These are phyloP conservation scores for Echinosophora koreensis DNA, from an alignment of 306 rosid species.

Conservation along the genomic window DNA sequence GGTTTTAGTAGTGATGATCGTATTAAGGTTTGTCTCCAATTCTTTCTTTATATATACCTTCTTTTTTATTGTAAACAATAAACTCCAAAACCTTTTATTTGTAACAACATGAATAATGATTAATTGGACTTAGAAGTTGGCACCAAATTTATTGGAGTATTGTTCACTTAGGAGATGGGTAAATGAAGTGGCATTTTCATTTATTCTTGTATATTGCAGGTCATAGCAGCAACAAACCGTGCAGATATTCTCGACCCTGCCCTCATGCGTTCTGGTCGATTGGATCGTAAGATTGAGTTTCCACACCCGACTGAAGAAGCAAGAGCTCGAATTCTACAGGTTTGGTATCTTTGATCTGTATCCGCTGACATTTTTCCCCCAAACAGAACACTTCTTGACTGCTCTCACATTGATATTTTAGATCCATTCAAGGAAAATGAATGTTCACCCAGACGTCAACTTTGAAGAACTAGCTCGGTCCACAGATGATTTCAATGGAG, in stretches of 20 bases:
- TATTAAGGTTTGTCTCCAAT: conserved; percentile 73
- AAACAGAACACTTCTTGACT: conserved; percentile 15
- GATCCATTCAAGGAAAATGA: conserved; percentile 98
- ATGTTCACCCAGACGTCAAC: conserved; percentile 91
- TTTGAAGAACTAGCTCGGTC: conserved; percentile 96
- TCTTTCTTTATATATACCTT: not conserved
- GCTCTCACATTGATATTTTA: conserved; percentile 43
- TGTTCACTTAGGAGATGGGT: not conserved
- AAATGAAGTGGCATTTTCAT: conserved; percentile 25
- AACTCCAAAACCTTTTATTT: not conserved
- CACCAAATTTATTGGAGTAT: not conserved
- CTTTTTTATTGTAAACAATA: not conserved
- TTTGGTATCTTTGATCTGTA: conserved; percentile 36
- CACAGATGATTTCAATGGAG: conserved; percentile 96
- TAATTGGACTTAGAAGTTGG: conserved; percentile 15
- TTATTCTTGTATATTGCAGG: conserved; percentile 56
- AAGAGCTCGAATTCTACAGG: conserved; percentile 95
- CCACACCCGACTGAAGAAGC: conserved; percentile 99
- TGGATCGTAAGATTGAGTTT: conserved; percentile 97
- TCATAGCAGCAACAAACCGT: conserved; percentile 98
- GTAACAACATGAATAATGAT: not conserved
- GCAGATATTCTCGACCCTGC: conserved; percentile 99
- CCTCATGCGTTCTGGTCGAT: conserved; percentile 97
- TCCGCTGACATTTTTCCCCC: not conserved
- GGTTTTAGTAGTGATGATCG: conserved; percentile 95